Conservation (phyloP, 1,284 basidiomycete genomes). For the Afroboletus lepidellus region DNA sequence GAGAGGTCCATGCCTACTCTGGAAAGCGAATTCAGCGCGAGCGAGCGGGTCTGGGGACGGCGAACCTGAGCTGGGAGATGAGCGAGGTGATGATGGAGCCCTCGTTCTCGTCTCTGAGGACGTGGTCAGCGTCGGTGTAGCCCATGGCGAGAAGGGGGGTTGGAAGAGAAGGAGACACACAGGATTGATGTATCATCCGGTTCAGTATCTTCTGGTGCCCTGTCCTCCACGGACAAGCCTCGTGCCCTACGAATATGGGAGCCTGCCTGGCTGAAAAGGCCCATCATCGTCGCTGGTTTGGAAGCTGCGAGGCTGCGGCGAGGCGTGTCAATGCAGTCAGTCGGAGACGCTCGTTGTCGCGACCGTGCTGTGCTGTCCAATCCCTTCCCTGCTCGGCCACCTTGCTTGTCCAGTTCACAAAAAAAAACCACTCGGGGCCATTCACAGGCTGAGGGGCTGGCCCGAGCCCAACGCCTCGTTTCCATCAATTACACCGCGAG, state of each 20-base stretch:
- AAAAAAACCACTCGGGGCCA: background rate
- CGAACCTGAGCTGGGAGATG: constrained; percentile 82
- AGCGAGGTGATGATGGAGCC: constrained; percentile 77
- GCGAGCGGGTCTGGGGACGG: background rate
- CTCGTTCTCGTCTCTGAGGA: constrained; percentile 69
- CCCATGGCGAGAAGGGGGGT: constrained; percentile 29
- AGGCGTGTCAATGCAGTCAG: constrained; percentile 16
- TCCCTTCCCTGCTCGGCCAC: background rate
- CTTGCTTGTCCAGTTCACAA: background rate
- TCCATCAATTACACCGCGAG: constrained; percentile 11
- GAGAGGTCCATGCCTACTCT: constrained; percentile 95
- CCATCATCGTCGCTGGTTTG: constrained; percentile 58
- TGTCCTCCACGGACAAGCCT: constrained; percentile 61
- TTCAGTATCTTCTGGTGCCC: constrained; percentile 72
- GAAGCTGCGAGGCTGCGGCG: constrained; percentile 25
- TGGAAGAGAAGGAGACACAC: constrained; percentile 44
- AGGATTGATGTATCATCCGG: constrained; percentile 83
- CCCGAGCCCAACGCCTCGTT: constrained; percentile 1
- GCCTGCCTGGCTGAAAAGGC: constrained; percentile 69
- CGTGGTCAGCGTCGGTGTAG: constrained; percentile 27
- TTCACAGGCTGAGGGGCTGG: no score
- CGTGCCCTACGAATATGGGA: constrained; percentile 61
- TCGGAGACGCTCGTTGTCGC: background rate
- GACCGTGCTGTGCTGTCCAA: constrained; percentile 11
- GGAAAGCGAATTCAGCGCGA: constrained; percentile 12